These are phyloP conservation scores for Emergomyces orientalis DNA, from an alignment of 2,329 filamentous ascomycete species.

Conservation along the genomic window DNA sequence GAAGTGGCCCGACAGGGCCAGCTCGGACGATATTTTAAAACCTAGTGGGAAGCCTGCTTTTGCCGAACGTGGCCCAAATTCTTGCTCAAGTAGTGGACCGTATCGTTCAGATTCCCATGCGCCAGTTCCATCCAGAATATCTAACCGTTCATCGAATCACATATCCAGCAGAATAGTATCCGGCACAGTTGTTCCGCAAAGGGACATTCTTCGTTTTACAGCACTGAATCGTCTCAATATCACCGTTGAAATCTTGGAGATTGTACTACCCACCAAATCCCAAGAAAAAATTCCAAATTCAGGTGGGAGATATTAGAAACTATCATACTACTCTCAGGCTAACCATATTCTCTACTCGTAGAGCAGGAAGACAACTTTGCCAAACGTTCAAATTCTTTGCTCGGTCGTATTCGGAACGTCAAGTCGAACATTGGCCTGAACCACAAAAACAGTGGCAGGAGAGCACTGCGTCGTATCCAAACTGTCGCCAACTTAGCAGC, in stretches of 20 bases:
- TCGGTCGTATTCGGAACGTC: conserved; percentile 28
- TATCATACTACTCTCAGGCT: neutral
- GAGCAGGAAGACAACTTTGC: neutral
- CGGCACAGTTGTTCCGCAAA: conserved; percentile 18
- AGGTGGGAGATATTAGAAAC: neutral
- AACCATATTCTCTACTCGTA: neutral
- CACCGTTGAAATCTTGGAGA: conserved; percentile 11
- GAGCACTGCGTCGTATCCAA: conserved; percentile 31
- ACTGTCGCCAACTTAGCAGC: conserved; percentile 29
- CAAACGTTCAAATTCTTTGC: neutral
- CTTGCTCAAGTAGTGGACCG: neutral
- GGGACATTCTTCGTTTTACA: conserved; percentile 14
- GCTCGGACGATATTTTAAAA: neutral
- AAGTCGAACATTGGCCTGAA: conserved; percentile 27
- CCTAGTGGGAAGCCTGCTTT: neutral
- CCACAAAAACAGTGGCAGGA: conserved; percentile 14
- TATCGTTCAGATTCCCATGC: neutral
- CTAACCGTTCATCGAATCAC: conserved; percentile 18
- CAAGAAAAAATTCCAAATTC: neutral
- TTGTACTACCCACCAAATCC: conserved; percentile 5
- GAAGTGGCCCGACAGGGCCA: neutral
- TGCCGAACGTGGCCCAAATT: neutral
- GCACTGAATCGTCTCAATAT: conserved; percentile 23
- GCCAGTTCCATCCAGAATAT: conserved; percentile 13
- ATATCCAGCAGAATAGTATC: conserved; percentile 19